phyloP scores from a whole-genome alignment of 768 basidiomycete genomes.

The Amanita brunnescens region DNA sequence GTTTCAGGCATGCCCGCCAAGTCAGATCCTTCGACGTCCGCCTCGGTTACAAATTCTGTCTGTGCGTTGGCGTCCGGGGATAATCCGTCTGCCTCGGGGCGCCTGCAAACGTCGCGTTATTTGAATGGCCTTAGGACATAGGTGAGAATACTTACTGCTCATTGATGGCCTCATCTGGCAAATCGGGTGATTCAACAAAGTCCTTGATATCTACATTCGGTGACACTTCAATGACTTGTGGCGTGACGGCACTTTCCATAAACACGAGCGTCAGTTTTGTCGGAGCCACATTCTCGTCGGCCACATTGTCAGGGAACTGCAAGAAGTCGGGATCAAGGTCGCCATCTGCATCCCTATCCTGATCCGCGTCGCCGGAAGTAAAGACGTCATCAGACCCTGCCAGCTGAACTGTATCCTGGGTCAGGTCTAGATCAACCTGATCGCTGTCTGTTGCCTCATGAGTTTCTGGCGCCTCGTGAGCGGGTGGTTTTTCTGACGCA shows the following conservation, averaged over 20 bases:
- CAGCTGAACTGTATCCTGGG: not conserved
- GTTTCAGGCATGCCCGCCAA: not conserved
- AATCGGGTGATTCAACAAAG: not conserved
- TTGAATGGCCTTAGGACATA: not conserved
- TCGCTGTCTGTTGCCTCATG: not conserved
- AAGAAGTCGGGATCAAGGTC: conserved; percentile 27
- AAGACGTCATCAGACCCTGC: not conserved
- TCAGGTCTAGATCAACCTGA: not conserved
- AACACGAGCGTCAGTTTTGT: not conserved
- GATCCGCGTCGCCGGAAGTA: conserved; percentile 4
- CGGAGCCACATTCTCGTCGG: not conserved
- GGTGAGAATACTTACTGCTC: not conserved
- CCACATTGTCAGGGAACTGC: conserved; percentile 5
- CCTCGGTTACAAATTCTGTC: not conserved
- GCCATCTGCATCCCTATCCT: conserved; percentile 28
- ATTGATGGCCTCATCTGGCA: not conserved
- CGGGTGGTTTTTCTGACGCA: not conserved
- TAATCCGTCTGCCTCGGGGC: not conserved
- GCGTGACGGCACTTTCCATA: not conserved
- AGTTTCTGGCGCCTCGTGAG: not conserved
- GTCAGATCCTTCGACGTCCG: not conserved
- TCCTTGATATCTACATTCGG: not conserved
- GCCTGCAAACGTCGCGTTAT: not conserved
- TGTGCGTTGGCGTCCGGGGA: not conserved
- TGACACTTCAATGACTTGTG: not conserved